Base-by-base conservation (phyloP, 2,329 filamentous ascomycete species). In the Lasiodiplodia gonubiensis region DNA sequence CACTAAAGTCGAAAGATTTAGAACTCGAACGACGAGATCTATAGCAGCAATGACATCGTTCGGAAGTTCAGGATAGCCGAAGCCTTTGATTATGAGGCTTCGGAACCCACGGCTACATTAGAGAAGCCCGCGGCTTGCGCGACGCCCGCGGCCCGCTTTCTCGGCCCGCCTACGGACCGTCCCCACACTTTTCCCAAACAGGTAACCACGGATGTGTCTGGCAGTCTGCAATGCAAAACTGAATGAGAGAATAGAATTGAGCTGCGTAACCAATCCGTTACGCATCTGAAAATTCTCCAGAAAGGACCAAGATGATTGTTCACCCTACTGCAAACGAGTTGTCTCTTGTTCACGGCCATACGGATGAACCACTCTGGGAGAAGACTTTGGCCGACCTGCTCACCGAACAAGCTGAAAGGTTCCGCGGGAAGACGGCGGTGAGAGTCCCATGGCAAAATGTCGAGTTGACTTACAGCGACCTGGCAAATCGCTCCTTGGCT, bases 371-470 rank as follows among this genome's bases (percentile, higher is more conserved):
- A 10, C 52, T 55, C 0, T 55, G 52, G 52, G 52, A 55, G 30
- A 55, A 35, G 30, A 55, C 52, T 5, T 27, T 55, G 16, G 16
- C 16, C 27, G 27, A 21, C 7, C 25, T 55, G 6, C 3, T 55
- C 3, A 10, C 11, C 7, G 52, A 55, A n/a, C 52, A 55, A 35
- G 52, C n/a, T 10, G 23, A 55, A n/a, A n/a, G 6, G 30, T 55
- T n/a, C 2, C 16, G 18, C 14, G 11, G 11, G 14, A 55, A 37
- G 30, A 35, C 18, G 2, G 52, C 52, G 11, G 52, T 55, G 52
- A n/a, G n/a, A 1, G 16, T 55, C 7, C 52, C 52, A n/a, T 55
- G 52, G 52, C 52, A 55, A 5, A 55, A 55, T 37, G 52, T n/a
- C 7, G 7, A 8, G 18, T 37, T 55, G 18, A 35, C 52, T 2